Base-by-base conservation (phyloP, 192 early-diverging fungal species). In the Gryganskiella cystojenkinii region DNA sequence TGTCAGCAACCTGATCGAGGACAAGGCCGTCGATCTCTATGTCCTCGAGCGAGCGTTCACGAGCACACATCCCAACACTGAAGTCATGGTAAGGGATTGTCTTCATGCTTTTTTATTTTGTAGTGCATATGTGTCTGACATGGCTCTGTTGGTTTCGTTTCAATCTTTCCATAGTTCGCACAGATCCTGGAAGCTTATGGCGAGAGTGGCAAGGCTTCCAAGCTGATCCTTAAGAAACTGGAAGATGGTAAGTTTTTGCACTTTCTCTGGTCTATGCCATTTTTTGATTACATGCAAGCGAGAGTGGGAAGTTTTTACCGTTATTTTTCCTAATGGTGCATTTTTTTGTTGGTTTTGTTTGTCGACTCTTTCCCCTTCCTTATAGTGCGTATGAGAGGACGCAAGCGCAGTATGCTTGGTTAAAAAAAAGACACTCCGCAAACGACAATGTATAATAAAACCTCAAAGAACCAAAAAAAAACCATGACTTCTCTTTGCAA, bases 11-110 rank as follows among this genome's bases (percentile, higher is more conserved):
- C 82, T 96, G 71, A 79, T 85, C 19, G 98, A 99, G 73, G 98
- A 99, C 82, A 98, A 98, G 80, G 98, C 94, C 4, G 98, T 99
- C 2, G 98, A 99, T 85, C 86, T 99, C 47, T 99, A 99, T 84
- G 98, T 99, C n/a, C 88, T 99, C 22, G 96, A 99, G 78, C 82
- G 95, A 22, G 93, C 96, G 3, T 91, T 99, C 64, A 70, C 86
- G 8, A 97, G 95, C 79, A 98, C 97, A 7, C 98, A 99, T 83
- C 95, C 95, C 11, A 87, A 93, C 33, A 89, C 93, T 17, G 90
- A 95, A 64, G 54, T 65, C 56, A 75, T 95, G 89, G 92, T 95
- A 86, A 62, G 74, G 14, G 11, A 62, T 33, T 54, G 50, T 20
- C 58, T 55, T 37, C 31, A 44, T 30, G 43, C 1, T 17, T 56